Base-by-base conservation (phyloP, 2,329 filamentous ascomycete genomes). In the Emericellopsis atlantica region DNA sequence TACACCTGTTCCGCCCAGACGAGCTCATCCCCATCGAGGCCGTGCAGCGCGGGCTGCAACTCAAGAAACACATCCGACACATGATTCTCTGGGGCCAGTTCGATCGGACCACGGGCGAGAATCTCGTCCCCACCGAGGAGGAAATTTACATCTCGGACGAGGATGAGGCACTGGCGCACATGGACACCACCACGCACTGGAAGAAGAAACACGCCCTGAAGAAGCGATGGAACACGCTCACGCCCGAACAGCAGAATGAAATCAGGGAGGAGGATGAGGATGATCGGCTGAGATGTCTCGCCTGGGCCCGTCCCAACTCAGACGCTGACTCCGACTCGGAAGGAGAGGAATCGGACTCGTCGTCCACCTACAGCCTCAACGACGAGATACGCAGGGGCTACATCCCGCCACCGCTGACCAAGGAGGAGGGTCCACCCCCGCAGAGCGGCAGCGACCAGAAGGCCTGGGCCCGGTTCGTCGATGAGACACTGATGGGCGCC, bases 31-130 rank as follows among this genome's bases (percentile, higher is more conserved):
- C 74, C 34, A 51, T 63, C 11, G 81, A 87, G 51, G 61, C 69
- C 0, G 55, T 70, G 1, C 59, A 66, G 14, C 61, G 81, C 14
- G 54, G 64, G 0, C 52, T 84, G 29, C 46, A 66, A 18, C 54
- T 84, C n/a, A 64, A 78, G 41, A 45, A 62, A 11, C 65, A 72
- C 49, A 62, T 79, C 37, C 49, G 69, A 12, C 61, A 69, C 43
- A 79, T 84, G 67, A 64, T 79, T 48, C 45, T 74, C 14, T 84
- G 74, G 65, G 82, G 83, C 1, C 72, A 72, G 51, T 60, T 80
- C 23, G 67, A 82, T 55, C 67, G 64, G 40, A 38, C 53, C 5
- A 74, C 66, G 2, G 67, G 72, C 38, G 54, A 62, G 46, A 70
- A 77, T 52, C 50, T 74, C 5, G 63, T 68, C 0, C 70, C 74